Conservation (phyloP, 2,329 filamentous ascomycete genomes). For the Trichoderma sp. region DNA sequence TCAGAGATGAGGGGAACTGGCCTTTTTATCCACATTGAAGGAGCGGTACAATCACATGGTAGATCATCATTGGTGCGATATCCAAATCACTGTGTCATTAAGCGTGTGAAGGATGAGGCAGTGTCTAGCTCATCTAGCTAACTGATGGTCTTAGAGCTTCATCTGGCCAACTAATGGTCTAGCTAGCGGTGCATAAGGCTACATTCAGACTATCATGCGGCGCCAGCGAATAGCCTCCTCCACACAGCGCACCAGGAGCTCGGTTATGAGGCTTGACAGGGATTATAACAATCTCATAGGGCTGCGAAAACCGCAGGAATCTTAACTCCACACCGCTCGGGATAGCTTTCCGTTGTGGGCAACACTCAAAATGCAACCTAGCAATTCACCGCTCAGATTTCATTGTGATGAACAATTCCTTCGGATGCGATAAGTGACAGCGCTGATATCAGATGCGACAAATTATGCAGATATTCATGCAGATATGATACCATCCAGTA, state of each 20-base stretch:
- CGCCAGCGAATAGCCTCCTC: background rate
- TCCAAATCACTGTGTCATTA: background rate
- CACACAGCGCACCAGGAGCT: background rate
- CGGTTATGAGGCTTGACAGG: background rate
- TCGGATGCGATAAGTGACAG: background rate
- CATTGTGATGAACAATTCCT: background rate
- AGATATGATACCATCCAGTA: background rate
- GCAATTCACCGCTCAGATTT: background rate
- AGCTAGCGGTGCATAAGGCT: background rate
- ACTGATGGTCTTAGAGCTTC: background rate
- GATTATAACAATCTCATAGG: background rate
- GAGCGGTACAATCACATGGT: background rate
- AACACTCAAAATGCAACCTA: background rate
- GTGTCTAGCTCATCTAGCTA: background rate
- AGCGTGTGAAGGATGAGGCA: background rate
- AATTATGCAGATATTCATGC: background rate
- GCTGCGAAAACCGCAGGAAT: background rate
- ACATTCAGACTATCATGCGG: background rate
- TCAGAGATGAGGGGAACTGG: background rate
- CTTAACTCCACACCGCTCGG: background rate
- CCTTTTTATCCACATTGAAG: background rate
- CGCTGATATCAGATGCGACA: background rate
- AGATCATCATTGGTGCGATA: background rate
- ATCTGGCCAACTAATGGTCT: background rate
- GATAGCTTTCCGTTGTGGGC: background rate